These are phyloP conservation scores for Cladophialophora chaetospira DNA, from an alignment of 2,329 filamentous ascomycete species.

Conservation along the genomic window DNA sequence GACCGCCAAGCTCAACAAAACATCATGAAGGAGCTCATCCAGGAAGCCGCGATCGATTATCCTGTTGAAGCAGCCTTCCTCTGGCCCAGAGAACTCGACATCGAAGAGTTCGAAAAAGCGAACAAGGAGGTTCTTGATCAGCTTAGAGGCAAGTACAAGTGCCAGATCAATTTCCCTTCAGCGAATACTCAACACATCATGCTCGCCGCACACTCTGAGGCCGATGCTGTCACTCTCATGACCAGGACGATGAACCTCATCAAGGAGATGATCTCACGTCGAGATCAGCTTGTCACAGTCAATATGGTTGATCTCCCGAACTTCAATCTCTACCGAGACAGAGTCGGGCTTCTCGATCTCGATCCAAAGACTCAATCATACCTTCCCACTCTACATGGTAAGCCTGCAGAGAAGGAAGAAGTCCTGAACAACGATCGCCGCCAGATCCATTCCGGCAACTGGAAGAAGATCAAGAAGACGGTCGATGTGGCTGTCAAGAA, in stretches of 20 bases:
- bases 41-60: slow-evolving; percentile 19
- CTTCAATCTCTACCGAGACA: slow-evolving; percentile 25
- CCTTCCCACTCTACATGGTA: slow-evolving; percentile 33
- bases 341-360: slow-evolving; percentile 21
- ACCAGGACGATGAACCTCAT: slow-evolving; percentile 28
- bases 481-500: slow-evolving; percentile 39
- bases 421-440: slow-evolving; percentile 32
- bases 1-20: slow-evolving; percentile 17
- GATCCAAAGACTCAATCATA: slow-evolving; percentile 18
- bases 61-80: slow-evolving; percentile 26
- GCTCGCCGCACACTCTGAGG: slow-evolving; percentile 20
- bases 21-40: slow-evolving; percentile 11
- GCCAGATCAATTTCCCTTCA: slow-evolving; percentile 20
- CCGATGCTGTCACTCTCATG: slow-evolving; percentile 19
- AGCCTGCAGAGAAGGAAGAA: slow-evolving; percentile 22
- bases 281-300: slow-evolving; percentile 24
- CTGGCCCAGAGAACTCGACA: slow-evolving; percentile 31
- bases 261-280: slow-evolving; percentile 28
- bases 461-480: slow-evolving; percentile 36
- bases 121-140: slow-evolving; percentile 22
- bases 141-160: slow-evolving; percentile 18
- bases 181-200: slow-evolving; percentile 10
- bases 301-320: slow-evolving; percentile 27
- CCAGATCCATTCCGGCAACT: slow-evolving; percentile 37
- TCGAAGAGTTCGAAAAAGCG: slow-evolving; percentile 25